Evolutionary conservation across 2,329 filamentous ascomycete genomes (phyloP).

Genomic region (Trichoderma sp.): DNA sequence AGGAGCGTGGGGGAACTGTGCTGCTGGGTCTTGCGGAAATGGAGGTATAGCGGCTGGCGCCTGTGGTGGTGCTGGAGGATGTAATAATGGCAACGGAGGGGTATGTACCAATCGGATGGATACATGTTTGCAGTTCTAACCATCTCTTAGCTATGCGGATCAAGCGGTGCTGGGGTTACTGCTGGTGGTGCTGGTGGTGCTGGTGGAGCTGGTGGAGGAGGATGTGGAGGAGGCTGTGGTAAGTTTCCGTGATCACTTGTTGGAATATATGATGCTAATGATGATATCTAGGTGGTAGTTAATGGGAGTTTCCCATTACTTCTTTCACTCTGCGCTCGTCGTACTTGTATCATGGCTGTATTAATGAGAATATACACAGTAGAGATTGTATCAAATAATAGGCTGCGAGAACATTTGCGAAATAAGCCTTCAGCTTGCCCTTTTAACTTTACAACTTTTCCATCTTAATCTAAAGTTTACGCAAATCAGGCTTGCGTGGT

Average conservation of each 20-base stretch:
- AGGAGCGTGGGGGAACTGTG: slow-evolving; percentile 43
- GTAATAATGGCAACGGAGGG: slow-evolving; percentile 21
- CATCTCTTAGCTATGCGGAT: slow-evolving; percentile 4
- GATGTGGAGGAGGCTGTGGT: slow-evolving; percentile 30
- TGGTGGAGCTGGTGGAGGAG: slow-evolving; percentile 37
- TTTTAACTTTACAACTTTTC: background rate
- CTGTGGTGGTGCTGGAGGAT: slow-evolving; percentile 28
- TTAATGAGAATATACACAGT: background rate
- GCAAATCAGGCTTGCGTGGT: too few species aligned
- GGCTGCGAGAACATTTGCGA: background rate
- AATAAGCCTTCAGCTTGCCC: background rate
- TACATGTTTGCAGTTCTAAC: background rate
- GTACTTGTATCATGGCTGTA: background rate
- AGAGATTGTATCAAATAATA: background rate
- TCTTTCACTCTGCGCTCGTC: too few species aligned
- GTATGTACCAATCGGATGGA: background rate
- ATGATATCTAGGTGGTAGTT: background rate
- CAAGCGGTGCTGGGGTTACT: slow-evolving; percentile 32
- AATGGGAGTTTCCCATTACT: too few species aligned
- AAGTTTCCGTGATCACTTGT: background rate
- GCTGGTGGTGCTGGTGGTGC: slow-evolving; percentile 45
- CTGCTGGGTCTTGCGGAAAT: slow-evolving; percentile 49
- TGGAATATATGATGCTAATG: background rate
- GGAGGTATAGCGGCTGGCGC: slow-evolving; percentile 47
- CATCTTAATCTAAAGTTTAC: background rate